Conservation (phyloP, 495 filamentous ascomycete genomes). For the Talaromyces borbonicus region DNA sequence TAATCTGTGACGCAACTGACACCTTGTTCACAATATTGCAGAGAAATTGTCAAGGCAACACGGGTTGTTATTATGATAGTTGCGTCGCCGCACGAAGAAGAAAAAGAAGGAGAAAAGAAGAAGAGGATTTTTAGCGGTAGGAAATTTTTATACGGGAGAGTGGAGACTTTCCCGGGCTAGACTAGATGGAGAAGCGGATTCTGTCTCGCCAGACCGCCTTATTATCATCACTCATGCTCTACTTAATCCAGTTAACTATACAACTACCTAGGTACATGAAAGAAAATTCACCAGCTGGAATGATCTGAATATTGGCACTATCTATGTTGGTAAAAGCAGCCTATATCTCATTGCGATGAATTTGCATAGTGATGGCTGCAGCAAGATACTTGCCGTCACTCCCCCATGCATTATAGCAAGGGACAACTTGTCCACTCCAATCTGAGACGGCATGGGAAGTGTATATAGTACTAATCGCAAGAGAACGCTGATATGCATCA, state of each 20-base stretch:
- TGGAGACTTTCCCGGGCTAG: not conserved
- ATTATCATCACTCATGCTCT: too few relatives aligned
- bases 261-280: too few relatives aligned
- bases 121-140: not conserved
- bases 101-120: constrained; percentile 11
- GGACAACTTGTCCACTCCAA: constrained; percentile 34
- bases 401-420: constrained; percentile 40
- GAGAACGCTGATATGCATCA: not conserved
- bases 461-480: constrained; percentile 26
- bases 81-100: constrained; percentile 54
- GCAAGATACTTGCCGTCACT: constrained; percentile 23
- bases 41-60: constrained; percentile 43
- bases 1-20: constrained; percentile 52
- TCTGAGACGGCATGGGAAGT: constrained; percentile 18
- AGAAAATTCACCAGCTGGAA: too few relatives aligned
- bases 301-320: too few relatives aligned
- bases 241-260: too few relatives aligned
- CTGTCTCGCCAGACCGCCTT: too few relatives aligned
- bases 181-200: too few relatives aligned
- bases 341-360: not conserved
- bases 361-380: constrained; percentile 30
- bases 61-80: constrained; percentile 34
- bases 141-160: not conserved
- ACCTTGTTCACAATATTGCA: constrained; percentile 37
- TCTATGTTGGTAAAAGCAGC: too few relatives aligned